Percentiles rank a stretch among this genome's conserved stretches.
phyloP scores from a whole-genome alignment of 495 filamentous ascomycete species.

The Zalerion maritima region DNA sequence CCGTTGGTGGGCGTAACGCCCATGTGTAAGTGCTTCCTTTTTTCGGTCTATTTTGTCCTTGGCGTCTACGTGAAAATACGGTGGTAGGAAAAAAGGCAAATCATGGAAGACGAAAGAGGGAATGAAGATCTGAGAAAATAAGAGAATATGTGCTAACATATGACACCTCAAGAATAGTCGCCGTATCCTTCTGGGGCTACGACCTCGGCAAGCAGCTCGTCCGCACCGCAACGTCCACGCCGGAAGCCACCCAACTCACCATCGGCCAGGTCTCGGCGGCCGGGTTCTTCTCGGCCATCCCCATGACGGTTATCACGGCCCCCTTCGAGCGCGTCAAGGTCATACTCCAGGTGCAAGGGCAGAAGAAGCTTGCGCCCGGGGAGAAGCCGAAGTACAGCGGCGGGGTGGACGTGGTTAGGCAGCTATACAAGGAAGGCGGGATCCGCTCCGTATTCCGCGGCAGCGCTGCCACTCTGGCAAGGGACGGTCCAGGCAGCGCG shows the following conservation, averaged over 20 bases:
- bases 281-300: constrained; percentile 94
- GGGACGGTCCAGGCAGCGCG: constrained; percentile 83
- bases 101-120: too few species aligned
- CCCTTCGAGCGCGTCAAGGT: constrained; percentile 99
- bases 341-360: constrained; percentile 92
- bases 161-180: constrained; percentile 40
- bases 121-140: too few species aligned
- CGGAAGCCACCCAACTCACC: constrained; percentile 52
- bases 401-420: constrained; percentile 82
- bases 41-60: too few species aligned
- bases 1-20: constrained; percentile 91
- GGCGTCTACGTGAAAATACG: too few species aligned
- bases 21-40: constrained; percentile 63
- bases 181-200: constrained; percentile 98
- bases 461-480: constrained; percentile 74
- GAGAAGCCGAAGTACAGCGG: constrained; percentile 88
- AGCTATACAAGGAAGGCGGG: constrained; percentile 86
- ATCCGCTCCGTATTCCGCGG: constrained; percentile 84
- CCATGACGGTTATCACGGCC: constrained; percentile 94
- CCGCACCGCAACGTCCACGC: constrained; percentile 45
- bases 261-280: constrained; percentile 83
- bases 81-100: too few species aligned
- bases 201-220: constrained; percentile 87
- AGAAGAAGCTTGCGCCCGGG: constrained; percentile 69
- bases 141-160: constrained; percentile 1